phyloP scores from a whole-genome alignment of 179 eudicot species.

The Beta macrorhiza region DNA sequence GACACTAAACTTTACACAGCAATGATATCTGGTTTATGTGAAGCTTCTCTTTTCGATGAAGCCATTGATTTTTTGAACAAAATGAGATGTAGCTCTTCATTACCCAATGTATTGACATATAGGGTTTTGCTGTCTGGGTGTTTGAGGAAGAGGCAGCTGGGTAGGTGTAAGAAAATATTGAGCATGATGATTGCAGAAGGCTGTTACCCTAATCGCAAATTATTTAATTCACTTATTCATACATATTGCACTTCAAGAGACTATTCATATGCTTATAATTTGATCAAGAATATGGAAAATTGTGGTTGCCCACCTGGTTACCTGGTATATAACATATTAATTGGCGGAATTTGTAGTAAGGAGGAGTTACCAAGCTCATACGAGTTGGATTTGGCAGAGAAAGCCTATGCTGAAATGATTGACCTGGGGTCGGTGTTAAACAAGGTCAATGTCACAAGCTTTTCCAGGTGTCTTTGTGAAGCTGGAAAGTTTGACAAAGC shows the following conservation, averaged over 20 bases:
- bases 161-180: conserved; percentile 75
- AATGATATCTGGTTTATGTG: conserved; percentile 88
- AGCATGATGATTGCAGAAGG: conserved; percentile 89
- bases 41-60: conserved; percentile 85
- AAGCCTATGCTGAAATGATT: conserved; percentile 67
- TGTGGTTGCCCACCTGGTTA: conserved; percentile 74
- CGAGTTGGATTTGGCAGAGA: conserved; percentile 74
- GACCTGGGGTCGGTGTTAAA: conserved; percentile 60
- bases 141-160: conserved; percentile 64
- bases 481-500: conserved; percentile 80
- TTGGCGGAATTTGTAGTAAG: conserved; percentile 82
- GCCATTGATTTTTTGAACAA: conserved; percentile 77
- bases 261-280: conserved; percentile 65
- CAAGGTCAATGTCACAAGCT: conserved; percentile 67
- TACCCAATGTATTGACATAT: conserved; percentile 81
- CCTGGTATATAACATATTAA: conserved; percentile 77
- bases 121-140: conserved; percentile 71
- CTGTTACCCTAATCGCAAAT: conserved; percentile 74
- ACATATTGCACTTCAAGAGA: conserved; percentile 69
- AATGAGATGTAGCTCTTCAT: conserved; percentile 66
- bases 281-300: conserved; percentile 63
- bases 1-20: conserved; percentile 70
- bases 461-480: conserved; percentile 71
- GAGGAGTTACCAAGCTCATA: conserved; percentile 47
- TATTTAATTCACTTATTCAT: conserved; percentile 75